phyloP scores from a whole-genome alignment of 306 rosid genomes.

The Amphicarpaea edgeworthii region DNA sequence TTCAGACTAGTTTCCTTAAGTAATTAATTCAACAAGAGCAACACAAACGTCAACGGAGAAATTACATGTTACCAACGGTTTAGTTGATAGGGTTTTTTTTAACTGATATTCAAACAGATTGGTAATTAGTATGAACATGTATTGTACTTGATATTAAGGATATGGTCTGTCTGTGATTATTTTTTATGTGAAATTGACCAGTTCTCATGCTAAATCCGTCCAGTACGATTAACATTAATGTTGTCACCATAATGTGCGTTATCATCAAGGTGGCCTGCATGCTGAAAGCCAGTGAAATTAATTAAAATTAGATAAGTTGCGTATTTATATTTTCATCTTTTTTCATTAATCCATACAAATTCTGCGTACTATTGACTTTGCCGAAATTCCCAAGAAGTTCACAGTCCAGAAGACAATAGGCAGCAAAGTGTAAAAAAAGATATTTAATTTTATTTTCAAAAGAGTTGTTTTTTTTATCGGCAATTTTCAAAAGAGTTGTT shows the following conservation, averaged over 20 bases:
- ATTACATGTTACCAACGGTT: no score
- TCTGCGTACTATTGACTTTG: background rate
- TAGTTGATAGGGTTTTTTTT: no score
- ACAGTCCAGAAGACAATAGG: conserved; percentile 20
- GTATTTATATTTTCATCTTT: background rate
- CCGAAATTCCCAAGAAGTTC: background rate
- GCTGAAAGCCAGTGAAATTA: conserved; percentile 27
- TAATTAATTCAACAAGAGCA: background rate
- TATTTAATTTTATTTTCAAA: no score
- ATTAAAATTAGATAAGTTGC: conserved; percentile 4
- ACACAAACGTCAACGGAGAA: no score
- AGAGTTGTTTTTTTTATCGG: no score
- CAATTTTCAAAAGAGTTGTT: no score
- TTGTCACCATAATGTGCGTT: conserved; percentile 50
- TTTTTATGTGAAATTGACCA: conserved; percentile 26
- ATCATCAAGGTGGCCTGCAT: conserved; percentile 47
- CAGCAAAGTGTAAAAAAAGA: background rate
- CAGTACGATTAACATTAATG: conserved; percentile 35
- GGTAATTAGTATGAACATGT: no score
- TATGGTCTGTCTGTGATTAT: background rate
- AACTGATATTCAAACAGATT: no score
- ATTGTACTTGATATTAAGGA: conserved; percentile 3
- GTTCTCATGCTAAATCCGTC: conserved; percentile 29
- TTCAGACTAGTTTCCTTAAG: conserved; percentile 22
- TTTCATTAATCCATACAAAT: background rate